Base-by-base conservation (phyloP, 768 basidiomycete species). In the Leccinum ochraceum region DNA sequence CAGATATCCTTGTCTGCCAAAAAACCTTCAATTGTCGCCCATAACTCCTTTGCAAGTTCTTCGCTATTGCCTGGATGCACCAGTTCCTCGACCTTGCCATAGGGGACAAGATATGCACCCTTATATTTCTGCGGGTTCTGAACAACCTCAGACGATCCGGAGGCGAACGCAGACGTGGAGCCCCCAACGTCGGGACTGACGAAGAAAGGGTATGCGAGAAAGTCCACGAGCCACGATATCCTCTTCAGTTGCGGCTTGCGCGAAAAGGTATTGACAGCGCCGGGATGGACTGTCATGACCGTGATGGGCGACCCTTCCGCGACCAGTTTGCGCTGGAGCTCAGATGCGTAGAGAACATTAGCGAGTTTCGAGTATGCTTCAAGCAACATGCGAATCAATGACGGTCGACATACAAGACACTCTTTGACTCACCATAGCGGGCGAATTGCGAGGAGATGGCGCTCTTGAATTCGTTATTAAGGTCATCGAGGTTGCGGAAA, bases 281-380 rank as follows among this genome's bases (percentile, higher is more conserved):
- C 76, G 1, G 76, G 76, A 58, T 77, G 58, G 22, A 68, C 0
- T 6, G 74, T 54, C 8, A 76, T 51, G 54, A 69, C 17, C 9
- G 17, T 42, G 39, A 42, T 42, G n/a, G 39, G 8, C 3, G 39
- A 42, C 17, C 39, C 39, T n/a, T 42, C 73, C 0, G 67, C 67
- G 1, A 11, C 28, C 24, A 87, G 70, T 22, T 68, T 79, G 36
- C 73, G 74, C 59, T 87, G 84, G 17, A 88, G 71, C 62, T 81
- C 77, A 30, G 75, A 79, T 1, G 78, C 79, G 60, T 78, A 85
- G 17, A 87, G 74, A 32, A 82, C 70, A 53, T 76, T 77, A 17
- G 80, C 78, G n/a, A 86, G 70, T 67, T 88, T 87, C 52, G 82
- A 75, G 37, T 78, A 68, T 0, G 67, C 87, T 86, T 60, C 28